Evolutionary conservation across 1,284 basidiomycete genomes (phyloP), one percentile per base, ranked within the genome.

Genomic region (Serendipita sp.): DNA sequence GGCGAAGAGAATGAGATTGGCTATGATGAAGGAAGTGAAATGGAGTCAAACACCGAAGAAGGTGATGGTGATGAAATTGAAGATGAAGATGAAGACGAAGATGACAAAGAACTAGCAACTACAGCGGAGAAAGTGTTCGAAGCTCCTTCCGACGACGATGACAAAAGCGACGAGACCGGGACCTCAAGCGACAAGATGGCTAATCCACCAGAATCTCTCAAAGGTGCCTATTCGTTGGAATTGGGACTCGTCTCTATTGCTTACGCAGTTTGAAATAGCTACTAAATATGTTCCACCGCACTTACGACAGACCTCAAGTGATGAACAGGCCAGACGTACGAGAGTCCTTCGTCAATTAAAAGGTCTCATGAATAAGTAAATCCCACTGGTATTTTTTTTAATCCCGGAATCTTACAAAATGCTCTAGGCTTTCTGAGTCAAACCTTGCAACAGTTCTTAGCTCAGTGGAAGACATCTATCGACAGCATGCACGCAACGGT

Each of bases 291-390:
- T 88, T 58, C 82, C 87, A 13, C 84, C 88, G 41, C 78, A 84
- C 69, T 73, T 87, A 12, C 77, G 87, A 63, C 76, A 79, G 64
- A 69, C 69, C 58, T 68, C 74, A 60, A 64, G 69, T 55, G 60
- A 66, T 38, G 65, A 67, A 34, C 67, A 72, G 45, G 74, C 69
- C 67, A 77, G 76, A 42, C 74, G 80, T 49, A 65, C 77, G 6
- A 91, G 90, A 72, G 78, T 97, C 26, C 83, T 78, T 4, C 81
- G 87, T 61, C 89, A 89, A 68, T 74, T 92, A 12, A 93, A 96
- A 73, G 93, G 94, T 71, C 75, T 92, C 6, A 78, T 97, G 60
- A 97, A 97, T 73, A 81, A 90, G 85, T 91, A 70, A 64, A 76
- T 68, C 12, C n/a, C 38, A 41, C 17, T 17, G 22, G n/a, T 60